A percentile compares a stretch with the other conserved stretches of the same genome.
These are phyloP conservation scores for Apophysomyces sp. DNA, from an alignment of 371 early-diverging fungal species.

Conservation along the genomic window DNA sequence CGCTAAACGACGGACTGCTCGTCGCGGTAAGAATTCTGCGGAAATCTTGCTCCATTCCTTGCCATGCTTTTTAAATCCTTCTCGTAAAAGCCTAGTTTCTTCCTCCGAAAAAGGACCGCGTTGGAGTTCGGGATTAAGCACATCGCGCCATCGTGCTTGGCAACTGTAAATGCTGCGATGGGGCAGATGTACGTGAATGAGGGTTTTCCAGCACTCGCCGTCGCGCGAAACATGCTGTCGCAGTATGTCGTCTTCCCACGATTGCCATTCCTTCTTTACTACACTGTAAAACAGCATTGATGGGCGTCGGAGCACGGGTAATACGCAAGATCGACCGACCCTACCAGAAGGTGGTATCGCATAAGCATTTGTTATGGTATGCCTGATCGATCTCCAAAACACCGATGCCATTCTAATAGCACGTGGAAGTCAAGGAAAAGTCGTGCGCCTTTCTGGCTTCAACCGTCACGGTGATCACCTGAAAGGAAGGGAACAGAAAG, in stretches of 20 bases:
- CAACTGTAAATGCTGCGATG: slow-evolving; percentile 24
- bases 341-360: too few species aligned
- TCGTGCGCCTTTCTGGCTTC: too few species aligned
- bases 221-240: slow-evolving; percentile 29
- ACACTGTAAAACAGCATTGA: too few species aligned
- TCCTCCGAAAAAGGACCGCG: slow-evolving; percentile 26
- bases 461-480: too few species aligned
- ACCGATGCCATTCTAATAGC: too few species aligned
- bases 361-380: too few species aligned
- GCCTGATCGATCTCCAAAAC: too few species aligned
- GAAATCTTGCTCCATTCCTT: slow-evolving; percentile 27
- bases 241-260: slow-evolving; percentile 39
- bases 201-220: slow-evolving; percentile 29
- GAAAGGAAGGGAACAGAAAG: too few species aligned
- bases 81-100: slow-evolving; percentile 16
- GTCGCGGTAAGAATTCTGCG: slow-evolving; percentile 25
- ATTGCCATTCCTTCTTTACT: slow-evolving; percentile 17
- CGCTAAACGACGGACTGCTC: slow-evolving; percentile 22
- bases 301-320: too few species aligned
- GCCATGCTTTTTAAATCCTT: slow-evolving; percentile 18
- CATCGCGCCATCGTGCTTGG: slow-evolving; percentile 24
- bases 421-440: too few species aligned
- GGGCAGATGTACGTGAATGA: slow-evolving; percentile 36
- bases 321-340: too few species aligned
- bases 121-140: slow-evolving; percentile 16